These are phyloP conservation scores for Russula abietina DNA, from an alignment of 768 basidiomycete species.

Conservation along the genomic window DNA sequence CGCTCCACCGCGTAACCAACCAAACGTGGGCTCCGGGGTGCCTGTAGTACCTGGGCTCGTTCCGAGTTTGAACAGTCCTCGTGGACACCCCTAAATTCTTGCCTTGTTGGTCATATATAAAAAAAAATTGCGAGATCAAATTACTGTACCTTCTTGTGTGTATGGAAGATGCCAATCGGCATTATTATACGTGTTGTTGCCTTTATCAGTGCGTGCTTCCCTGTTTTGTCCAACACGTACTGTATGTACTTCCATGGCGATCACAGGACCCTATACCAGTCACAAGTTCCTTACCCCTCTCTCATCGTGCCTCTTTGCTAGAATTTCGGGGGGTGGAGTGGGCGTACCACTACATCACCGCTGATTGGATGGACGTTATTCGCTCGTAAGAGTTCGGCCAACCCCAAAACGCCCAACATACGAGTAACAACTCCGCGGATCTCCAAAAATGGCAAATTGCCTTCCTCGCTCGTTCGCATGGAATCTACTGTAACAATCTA, in stretches of 20 bases:
- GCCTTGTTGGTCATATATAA: neutral
- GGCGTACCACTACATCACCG: neutral
- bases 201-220: neutral
- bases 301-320: neutral
- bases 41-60: neutral
- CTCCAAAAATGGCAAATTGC: neutral
- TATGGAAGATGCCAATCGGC: neutral
- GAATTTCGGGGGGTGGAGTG: neutral
- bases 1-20: neutral
- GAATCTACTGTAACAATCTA: neutral
- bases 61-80: neutral
- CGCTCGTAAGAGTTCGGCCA: neutral
- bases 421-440: neutral
- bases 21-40: no score
- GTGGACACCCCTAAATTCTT: conserved; percentile 11
- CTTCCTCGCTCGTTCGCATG: neutral
- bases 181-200: neutral
- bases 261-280: neutral
- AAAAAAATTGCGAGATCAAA: neutral
- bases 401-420: neutral
- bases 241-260: neutral
- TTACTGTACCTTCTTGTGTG: neutral
- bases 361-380: neutral
- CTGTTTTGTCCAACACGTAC: neutral
- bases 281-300: neutral